These are phyloP conservation scores for Penicillium sp. DNA, from an alignment of 2,329 filamentous ascomycete genomes.

Conservation along the genomic window DNA sequence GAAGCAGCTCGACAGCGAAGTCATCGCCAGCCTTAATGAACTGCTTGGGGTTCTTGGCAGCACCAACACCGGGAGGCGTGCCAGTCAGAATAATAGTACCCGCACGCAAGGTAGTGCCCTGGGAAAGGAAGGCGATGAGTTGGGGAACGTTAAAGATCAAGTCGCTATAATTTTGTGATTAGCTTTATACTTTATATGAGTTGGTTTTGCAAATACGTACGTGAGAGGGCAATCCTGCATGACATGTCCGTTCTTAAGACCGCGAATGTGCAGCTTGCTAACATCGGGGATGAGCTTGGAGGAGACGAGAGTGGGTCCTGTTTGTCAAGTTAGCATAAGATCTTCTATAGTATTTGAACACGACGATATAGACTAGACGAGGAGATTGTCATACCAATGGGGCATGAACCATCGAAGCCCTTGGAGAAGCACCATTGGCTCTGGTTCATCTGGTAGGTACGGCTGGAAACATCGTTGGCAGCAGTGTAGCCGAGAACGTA, in stretches of 20 bases:
- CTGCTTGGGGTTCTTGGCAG: conserved; percentile 42
- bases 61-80: conserved; percentile 45
- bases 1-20: conserved; percentile 51
- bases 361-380: neutral
- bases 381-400: conserved; percentile 41
- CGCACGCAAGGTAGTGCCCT: conserved; percentile 43
- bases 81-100: conserved; percentile 48
- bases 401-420: conserved; percentile 59
- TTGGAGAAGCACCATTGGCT: conserved; percentile 61
- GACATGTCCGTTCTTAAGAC: conserved; percentile 51
- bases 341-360: neutral
- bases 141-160: conserved; percentile 55
- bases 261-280: conserved; percentile 35
- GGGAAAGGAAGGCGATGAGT: conserved; percentile 41
- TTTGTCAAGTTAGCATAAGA: neutral
- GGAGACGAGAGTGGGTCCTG: conserved; percentile 54
- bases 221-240: conserved; percentile 51
- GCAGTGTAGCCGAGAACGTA: conserved; percentile 65
- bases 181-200: too few relatives aligned
- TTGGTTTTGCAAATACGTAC: neutral
- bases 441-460: conserved; percentile 56
- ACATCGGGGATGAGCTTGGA: conserved; percentile 33
- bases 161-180: conserved; percentile 30
- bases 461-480: conserved; percentile 63
- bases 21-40: conserved; percentile 49